Evolutionary conservation across 2,329 filamentous ascomycete species (phyloP), one percentile per base, ranked within the genome.

Genomic region (Amphichorda felina): DNA sequence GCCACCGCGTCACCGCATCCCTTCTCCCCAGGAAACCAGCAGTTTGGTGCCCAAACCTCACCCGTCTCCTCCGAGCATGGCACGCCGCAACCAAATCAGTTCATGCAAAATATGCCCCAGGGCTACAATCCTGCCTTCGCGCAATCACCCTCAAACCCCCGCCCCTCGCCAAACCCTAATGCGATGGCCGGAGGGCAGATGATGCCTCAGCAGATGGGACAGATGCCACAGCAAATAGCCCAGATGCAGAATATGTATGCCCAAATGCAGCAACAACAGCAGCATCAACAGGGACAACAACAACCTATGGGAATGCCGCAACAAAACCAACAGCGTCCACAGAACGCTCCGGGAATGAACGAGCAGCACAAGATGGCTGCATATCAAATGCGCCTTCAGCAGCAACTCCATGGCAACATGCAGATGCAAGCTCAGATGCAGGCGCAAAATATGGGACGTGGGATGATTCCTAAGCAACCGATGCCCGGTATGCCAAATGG

Each of bases 1-100:
- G 82, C 87, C 44, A 95, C 89, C 31, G 82, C 86, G 30, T 96
- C 91, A 22, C 89, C 91, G 4, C 89, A 91, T 56, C 85, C 86
- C 1, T 94, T 93, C 55, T 88, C 83, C 2, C 82, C 83, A 13
- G 78, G 79, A 38, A 70, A 73, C 22, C 79, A 82, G 46, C 81
- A 82, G 50, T 83, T 85, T 48, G 72, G 68, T 26, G 60, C 72
- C 13, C 82, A 88, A 50, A 71, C 79, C 40, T 91, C 85, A 3
- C 83, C 85, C 9, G 75, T 81, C 13, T 76, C 82, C 5, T 81
- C 82, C 17, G 83, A 91, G 42, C 80, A 85, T 46, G 70, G 76
- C 38, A 87, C 82, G 8, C 81, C 83, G 0, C 83, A 88, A 50
- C 82, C 78, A 29, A 77, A 70, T 43, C 68, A 71, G n/a, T 86